Base-by-base conservation (phyloP, 148 eudicot species). In the Rhododendron ovatum region DNA sequence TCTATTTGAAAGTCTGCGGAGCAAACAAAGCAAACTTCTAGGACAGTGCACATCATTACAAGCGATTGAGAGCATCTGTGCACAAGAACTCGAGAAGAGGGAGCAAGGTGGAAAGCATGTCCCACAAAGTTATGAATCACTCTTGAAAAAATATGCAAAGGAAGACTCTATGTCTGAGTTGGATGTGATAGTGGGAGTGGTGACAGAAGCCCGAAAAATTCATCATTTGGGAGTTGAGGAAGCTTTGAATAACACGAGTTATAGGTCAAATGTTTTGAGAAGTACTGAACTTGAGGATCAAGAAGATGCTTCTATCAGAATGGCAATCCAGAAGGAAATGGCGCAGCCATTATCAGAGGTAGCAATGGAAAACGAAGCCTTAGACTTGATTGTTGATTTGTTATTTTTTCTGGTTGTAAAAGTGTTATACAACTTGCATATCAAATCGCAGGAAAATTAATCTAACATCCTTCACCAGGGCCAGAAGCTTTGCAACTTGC, bases 51-150 rank as follows among this genome's bases (percentile, higher is more conserved):
- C 6, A 12, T 59, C 65, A 20, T 33, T 84, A 17, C 35, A 13
- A 15, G 69, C 39, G 4, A 37, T 74, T 73, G 50, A 35, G 79
- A 33, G 11, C 26, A 28, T 84, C 45, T 50, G 9, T 84, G 8
- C 37, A 48, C 18, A 84, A 30, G 86, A 84, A 84, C 17, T 47
- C 2, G 26, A 17, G 80, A 74, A 84, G 30, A 84, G 43, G 63
- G 30, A 47, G 45, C 47, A 71, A 47, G 86, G 41, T 30, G 76
- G 26, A 18, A 18, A 30, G 20, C 51, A 48, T 74, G 63, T 33
- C 30, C 48, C 18, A 0, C 80, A 47, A 51, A 47, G 63, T 84
- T 74, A 28, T 84, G 80, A 18, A 48, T 71, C 80, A 26, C 45
- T 71, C 65, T 18, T 71, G 43, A 65, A 51, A 39, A 83, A 67